Base-by-base conservation (phyloP, 495 filamentous ascomycete species). In the Glonium stellatum region DNA sequence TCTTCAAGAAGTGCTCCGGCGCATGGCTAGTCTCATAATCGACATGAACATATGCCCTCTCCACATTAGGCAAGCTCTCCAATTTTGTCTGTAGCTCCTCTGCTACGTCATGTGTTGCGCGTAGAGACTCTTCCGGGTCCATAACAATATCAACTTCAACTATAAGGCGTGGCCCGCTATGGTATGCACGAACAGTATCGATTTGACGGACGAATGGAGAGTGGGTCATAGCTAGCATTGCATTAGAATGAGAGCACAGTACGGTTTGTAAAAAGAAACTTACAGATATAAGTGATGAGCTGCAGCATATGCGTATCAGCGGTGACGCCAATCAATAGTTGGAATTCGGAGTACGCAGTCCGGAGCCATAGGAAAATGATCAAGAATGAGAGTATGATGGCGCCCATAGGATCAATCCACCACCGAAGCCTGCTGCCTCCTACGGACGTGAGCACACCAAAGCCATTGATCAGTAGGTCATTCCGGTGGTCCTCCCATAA, bases 11-110 rank as follows among this genome's bases (percentile, higher is more conserved):
- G 56, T 76, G 73, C 70, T 76, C 75, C 10, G 93, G 93, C 76
- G 96, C 95, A 72, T 98, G 93, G n/a, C 86, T 91, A 6, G 90
- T 92, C 79, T 98, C 93, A 65, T 92, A 97, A 69, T 98, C 93
- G 15, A 97, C 91, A 73, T 98, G 93, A 13, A 97, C 93, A 75
- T 97, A 98, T 0, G 91, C 90, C 61, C 93, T 76, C 79, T 97
- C 93, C 2, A 98, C 86, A 71, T 96, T 84, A 4, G 95, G 93
- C 63, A 98, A 72, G 39, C 84, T 86, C 82, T 98, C 93, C 4
- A 98, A 78, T 76, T 97, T 97, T 54, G 87, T 87, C 79, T 98
- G 93, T 60, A 98, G 78, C 69, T 85, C 90, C 74, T 98, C 93
- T 0, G 93, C 93, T 6, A 97, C 81, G 67, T 98, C 93, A 71